These are phyloP conservation scores for Mangifera indica DNA, from an alignment of 345 rosid species.

Conservation along the genomic window DNA sequence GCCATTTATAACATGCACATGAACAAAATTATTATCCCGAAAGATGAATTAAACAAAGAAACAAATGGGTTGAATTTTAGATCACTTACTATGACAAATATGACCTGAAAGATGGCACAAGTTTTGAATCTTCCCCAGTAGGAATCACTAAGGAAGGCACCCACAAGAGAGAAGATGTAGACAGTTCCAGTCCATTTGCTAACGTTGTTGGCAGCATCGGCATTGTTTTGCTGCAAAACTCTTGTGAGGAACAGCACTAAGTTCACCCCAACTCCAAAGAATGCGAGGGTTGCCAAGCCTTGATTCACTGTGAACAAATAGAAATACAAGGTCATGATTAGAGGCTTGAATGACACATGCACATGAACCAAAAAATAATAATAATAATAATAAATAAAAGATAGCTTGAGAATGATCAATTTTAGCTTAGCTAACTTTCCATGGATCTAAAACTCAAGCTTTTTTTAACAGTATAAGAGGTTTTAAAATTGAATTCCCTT, in stretches of 20 bases:
- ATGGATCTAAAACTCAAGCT: background rate
- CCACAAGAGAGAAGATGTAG: slow-evolving; percentile 94
- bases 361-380: background rate
- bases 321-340: background rate
- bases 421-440: background rate
- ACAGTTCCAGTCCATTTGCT: slow-evolving; percentile 99
- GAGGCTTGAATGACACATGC: background rate
- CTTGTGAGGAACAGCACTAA: slow-evolving; percentile 93
- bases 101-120: slow-evolving; percentile 90
- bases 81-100: slow-evolving; percentile 81
- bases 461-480: too few species aligned
- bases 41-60: too few species aligned
- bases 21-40: slow-evolving; percentile 3
- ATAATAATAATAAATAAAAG: background rate
- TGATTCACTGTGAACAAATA: slow-evolving; percentile 65
- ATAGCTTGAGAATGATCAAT: background rate
- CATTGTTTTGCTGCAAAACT: slow-evolving; percentile 86
- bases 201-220: slow-evolving; percentile 93
- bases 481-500: too few species aligned
- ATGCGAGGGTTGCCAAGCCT: slow-evolving; percentile 93
- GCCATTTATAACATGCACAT: slow-evolving; percentile 13
- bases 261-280: slow-evolving; percentile 98
- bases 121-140: slow-evolving; percentile 99
- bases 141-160: slow-evolving; percentile 96
- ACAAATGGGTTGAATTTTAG: background rate